A percentile compares a stretch with the other conserved stretches of the same genome.
Conservation (phyloP, 192 early-diverging fungal genomes). For the Chytriomyces sp. region DNA sequence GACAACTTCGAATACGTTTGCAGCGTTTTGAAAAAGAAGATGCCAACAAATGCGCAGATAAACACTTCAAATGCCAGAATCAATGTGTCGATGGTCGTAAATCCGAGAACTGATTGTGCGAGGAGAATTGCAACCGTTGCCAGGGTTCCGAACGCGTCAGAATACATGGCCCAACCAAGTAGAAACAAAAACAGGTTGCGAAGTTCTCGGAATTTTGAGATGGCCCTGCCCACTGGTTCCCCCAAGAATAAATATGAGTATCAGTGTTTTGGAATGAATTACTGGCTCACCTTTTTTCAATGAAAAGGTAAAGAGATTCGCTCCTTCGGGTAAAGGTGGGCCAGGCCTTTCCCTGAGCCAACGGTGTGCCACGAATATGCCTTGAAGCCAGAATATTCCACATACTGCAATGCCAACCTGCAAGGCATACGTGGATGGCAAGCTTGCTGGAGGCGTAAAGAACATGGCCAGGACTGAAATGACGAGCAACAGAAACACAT, state of each 20-base stretch:
- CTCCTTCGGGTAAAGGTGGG: slow-evolving; percentile 40
- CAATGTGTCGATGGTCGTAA: slow-evolving; percentile 33
- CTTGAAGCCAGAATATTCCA: slow-evolving; percentile 10
- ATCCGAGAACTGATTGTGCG: slow-evolving; percentile 58
- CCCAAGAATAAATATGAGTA: too few species aligned
- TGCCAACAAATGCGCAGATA: slow-evolving; percentile 32
- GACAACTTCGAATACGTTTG: slow-evolving; percentile 14
- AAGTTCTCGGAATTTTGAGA: slow-evolving; percentile 14
- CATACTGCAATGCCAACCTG: slow-evolving; percentile 27
- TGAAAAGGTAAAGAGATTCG: slow-evolving; percentile 34
- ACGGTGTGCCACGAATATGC: not conserved
- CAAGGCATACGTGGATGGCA: slow-evolving; percentile 34
- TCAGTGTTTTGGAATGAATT: too few species aligned
- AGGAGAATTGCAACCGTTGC: slow-evolving; percentile 31
- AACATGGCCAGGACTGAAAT: not conserved
- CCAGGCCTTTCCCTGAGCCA: slow-evolving; percentile 20
- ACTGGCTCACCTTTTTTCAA: slow-evolving; percentile 38
- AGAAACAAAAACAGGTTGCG: slow-evolving; percentile 43
- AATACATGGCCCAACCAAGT: slow-evolving; percentile 45
- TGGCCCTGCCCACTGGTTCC: slow-evolving; percentile 2
- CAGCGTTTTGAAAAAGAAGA: slow-evolving; percentile 5
- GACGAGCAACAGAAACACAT: slow-evolving; percentile 28
- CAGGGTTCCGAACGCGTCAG: slow-evolving; percentile 26
- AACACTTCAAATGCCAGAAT: slow-evolving; percentile 24
- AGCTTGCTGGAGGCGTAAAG: not conserved